Evolutionary conservation across 179 eudicot genomes (phyloP).

Genomic region (Spergularia azorica): DNA sequence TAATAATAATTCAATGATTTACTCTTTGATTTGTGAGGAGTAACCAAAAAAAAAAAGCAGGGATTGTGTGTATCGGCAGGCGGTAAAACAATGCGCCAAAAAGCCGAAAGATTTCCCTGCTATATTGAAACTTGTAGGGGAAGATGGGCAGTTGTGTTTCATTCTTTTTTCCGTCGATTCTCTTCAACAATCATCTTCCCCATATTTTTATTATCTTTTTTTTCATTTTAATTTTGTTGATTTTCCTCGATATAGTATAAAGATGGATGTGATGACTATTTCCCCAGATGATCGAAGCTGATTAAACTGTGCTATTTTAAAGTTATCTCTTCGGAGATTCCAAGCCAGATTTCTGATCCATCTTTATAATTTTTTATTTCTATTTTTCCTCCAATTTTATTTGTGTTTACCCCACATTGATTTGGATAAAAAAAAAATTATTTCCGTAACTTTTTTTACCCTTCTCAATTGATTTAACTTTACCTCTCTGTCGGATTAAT

Average conservation of each 20-base stretch:
- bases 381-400: too few relatives aligned
- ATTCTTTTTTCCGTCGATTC: slow-evolving; percentile 21
- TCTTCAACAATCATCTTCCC: slow-evolving; percentile 51
- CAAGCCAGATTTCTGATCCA: slow-evolving; percentile 34
- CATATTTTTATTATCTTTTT: slow-evolving; percentile 10
- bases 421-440: too few relatives aligned
- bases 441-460: too few relatives aligned
- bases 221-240: too few relatives aligned
- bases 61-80: slow-evolving; percentile 42
- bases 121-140: slow-evolving; percentile 23
- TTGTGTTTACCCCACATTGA: too few relatives aligned
- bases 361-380: neutral
- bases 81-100: slow-evolving; percentile 24
- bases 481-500: too few relatives aligned
- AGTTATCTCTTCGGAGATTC: neutral
- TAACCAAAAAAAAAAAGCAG: slow-evolving; percentile 25
- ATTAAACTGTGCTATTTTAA: slow-evolving; percentile 29
- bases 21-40: too few relatives aligned
- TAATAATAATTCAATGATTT: too few relatives aligned
- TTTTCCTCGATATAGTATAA: neutral
- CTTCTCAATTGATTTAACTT: too few relatives aligned
- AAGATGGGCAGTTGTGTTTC: slow-evolving; percentile 56
- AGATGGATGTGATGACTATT: slow-evolving; percentile 32
- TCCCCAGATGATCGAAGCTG: slow-evolving; percentile 36
- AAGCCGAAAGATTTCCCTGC: slow-evolving; percentile 35